Conservation (phyloP, 2,329 filamentous ascomycete species). For the Domatiomyces catenatus region DNA sequence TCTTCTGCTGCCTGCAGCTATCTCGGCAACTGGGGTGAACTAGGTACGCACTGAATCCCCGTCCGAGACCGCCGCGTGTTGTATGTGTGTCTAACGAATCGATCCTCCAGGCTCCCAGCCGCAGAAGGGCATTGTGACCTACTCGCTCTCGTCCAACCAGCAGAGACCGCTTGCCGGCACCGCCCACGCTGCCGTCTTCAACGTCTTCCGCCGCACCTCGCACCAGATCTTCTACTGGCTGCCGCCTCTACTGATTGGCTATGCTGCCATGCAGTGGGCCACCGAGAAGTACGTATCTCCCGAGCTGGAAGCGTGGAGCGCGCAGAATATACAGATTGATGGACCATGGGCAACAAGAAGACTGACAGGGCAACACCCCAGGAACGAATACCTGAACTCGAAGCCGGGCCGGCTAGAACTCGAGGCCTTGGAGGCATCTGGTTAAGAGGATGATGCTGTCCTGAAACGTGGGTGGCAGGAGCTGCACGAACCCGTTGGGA, state of each 20-base stretch:
- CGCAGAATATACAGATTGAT: no score
- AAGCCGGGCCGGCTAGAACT: conserved; percentile 26
- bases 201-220: conserved; percentile 75
- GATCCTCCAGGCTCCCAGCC: conserved; percentile 29
- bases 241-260: conserved; percentile 62
- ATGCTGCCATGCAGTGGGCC: conserved; percentile 81
- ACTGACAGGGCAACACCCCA: conserved; percentile 13
- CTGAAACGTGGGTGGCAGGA: not conserved
- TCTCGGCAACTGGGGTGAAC: conserved; percentile 57
- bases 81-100: not conserved
- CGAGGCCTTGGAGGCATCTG: conserved; percentile 3
- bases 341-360: no score
- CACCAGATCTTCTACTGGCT: conserved; percentile 79
- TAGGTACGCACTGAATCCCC: conserved; percentile 39
- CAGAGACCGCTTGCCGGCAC: conserved; percentile 74
- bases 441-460: conserved; percentile 1
- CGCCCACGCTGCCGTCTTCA: conserved; percentile 76
- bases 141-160: conserved; percentile 70
- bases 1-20: conserved; percentile 41
- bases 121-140: conserved; percentile 50
- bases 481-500: not conserved
- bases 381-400: conserved; percentile 37
- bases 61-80: not conserved
- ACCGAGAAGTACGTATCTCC: conserved; percentile 56
- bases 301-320: not conserved